Base-by-base conservation (phyloP, 352 stramenopile species). In the Phytopythium ostracodes region DNA sequence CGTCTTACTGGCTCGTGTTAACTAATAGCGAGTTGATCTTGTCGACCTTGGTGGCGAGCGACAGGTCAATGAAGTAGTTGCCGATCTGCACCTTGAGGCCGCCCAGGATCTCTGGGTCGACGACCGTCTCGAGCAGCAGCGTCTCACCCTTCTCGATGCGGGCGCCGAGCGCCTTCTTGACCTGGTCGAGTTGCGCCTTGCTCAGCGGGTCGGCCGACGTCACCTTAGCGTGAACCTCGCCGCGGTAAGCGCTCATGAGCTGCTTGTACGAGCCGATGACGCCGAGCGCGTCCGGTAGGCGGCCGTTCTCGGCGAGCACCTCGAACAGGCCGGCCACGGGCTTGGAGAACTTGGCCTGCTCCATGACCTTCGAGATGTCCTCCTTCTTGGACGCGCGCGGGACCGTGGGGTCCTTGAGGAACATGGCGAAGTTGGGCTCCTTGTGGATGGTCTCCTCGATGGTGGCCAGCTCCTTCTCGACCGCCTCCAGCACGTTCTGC, bases 21-120 rank as follows among this genome's bases (percentile, higher is more conserved):
- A 80, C 77, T 65, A 92, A 73, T 75, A 92, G 81, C 71, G 73
- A 87, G 76, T 96, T 88, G 74, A 96, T 94, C 83, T 97, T 96
- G 69, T 98, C 94, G 77, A 99, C 98, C 79, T 96, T 95, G 65
- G 87, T 98, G 53, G 88, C 87, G 54, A 98, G 84, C 70, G 92
- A 98, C 69, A 99, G 74, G 81, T 99, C 96, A 70, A 99, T 97
- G 79, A 99, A 99, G 84, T 98, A 96, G 81, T 98, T 97, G 68
- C 94, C 96, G 77, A 98, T 98, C 81, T 98, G 94, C 65, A 99
- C 93, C 82, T 98, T 97, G 62, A 99, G 87, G 65, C 96, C 96
- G 38, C 96, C 96, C 64, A 99, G 72, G 72, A 99, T 98, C 63
- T 87, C 84, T 17, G 95, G 92, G 86, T 99, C 91, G 35, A 98